Percentiles rank a stretch among this genome's conserved stretches.
These are phyloP conservation scores for Panicum miliaceum DNA, from an alignment of 176 grass and related monocot species.

Conservation along the genomic window DNA sequence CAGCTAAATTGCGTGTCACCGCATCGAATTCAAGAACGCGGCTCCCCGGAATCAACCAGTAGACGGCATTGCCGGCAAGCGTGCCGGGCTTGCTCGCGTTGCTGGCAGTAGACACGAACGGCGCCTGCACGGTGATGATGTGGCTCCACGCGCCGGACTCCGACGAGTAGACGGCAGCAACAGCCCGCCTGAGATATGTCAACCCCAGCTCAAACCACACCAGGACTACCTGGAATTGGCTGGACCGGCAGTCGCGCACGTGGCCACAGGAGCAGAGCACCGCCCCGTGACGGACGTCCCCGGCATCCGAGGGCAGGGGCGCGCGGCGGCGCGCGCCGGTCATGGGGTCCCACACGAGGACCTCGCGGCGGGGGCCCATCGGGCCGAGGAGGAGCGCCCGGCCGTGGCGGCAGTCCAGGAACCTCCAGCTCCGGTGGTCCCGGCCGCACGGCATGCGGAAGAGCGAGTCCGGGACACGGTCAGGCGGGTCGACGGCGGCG, in stretches of 20 bases:
- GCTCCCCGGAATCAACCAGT: neutral
- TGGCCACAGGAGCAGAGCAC: neutral
- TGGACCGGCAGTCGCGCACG: neutral
- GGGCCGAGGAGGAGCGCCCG: neutral
- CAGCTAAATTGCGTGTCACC: neutral
- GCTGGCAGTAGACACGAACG: neutral
- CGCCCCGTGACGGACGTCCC: neutral
- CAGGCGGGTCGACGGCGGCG: neutral
- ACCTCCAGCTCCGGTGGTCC: neutral
- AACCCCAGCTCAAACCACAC: neutral
- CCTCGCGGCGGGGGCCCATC: neutral
- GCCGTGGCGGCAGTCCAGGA: slow-evolving; percentile 12
- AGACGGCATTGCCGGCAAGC: neutral
- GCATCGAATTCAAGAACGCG: neutral
- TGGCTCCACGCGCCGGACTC: neutral
- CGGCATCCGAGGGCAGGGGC: neutral
- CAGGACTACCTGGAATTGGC: neutral
- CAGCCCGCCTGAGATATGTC: neutral
- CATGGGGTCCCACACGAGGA: neutral
- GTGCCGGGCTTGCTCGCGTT: neutral
- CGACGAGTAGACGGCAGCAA: neutral
- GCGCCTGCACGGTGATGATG: neutral
- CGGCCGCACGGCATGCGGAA: neutral
- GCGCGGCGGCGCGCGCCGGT: neutral
- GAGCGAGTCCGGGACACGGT: neutral